Evolutionary conservation across 139 green algal species (phyloP).

Genomic region (Parachlorella kessleri): DNA sequence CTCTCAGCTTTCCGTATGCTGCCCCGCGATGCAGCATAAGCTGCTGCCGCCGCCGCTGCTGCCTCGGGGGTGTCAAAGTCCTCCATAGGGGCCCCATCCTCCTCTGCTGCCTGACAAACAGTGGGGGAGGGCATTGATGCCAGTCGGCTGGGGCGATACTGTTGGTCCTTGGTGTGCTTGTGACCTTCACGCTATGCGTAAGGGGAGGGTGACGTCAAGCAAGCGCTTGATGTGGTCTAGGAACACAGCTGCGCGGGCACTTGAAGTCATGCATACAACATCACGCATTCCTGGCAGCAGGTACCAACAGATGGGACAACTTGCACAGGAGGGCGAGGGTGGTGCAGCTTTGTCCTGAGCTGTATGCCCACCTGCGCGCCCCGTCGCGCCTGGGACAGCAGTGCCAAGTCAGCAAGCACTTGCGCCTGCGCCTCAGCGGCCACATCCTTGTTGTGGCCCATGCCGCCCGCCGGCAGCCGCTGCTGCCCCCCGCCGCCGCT

Average conservation of each 20-base stretch:
- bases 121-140: too few relatives aligned
- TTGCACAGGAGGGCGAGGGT: background rate
- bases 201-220: too few relatives aligned
- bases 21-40: background rate
- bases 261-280: background rate
- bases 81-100: background rate
- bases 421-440: conserved; percentile 1
- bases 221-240: too few relatives aligned
- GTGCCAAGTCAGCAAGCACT: conserved; percentile 21
- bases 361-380: conserved; percentile 4
- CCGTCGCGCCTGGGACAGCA: conserved; percentile 14
- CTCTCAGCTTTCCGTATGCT: background rate
- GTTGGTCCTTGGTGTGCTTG: too few relatives aligned
- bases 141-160: too few relatives aligned
- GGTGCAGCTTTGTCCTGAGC: background rate
- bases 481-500: background rate
- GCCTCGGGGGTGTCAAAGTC: background rate
- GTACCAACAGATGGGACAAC: background rate
- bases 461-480: background rate
- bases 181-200: too few relatives aligned
- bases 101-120: too few relatives aligned
- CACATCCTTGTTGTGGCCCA: conserved; percentile 11
- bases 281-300: background rate
- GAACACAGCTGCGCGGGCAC: too few relatives aligned
- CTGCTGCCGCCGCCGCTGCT: background rate